Percentiles rank a stretch among this genome's conserved stretches.
Evolutionary conservation across 345 rosid genomes (phyloP).

Genomic region (Lepidium africanum): DNA sequence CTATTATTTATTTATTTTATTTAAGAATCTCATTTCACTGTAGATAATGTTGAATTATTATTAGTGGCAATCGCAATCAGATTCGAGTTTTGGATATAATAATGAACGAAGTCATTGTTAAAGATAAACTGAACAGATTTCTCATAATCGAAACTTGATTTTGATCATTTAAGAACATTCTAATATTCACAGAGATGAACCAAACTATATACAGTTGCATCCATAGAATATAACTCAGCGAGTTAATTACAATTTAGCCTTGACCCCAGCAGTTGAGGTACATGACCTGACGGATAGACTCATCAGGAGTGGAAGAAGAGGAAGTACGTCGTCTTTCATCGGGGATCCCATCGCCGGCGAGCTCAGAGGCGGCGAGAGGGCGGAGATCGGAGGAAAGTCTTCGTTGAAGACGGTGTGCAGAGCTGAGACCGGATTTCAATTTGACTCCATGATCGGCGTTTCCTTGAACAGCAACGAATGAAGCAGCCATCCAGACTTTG

Average conservation of each 20-base stretch:
- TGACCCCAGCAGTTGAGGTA: conserved; percentile 91
- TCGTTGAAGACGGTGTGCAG: conserved; percentile 43
- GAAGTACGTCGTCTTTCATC: conserved; percentile 20
- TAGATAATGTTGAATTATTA: conserved; percentile 18
- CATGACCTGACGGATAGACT: conserved; percentile 74
- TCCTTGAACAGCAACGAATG: conserved; percentile 58
- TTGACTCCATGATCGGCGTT: conserved; percentile 53
- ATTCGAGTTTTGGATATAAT: too few species aligned
- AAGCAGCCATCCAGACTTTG: conserved; percentile 71
- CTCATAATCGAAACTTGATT: not conserved
- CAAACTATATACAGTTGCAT: conserved; percentile 14
- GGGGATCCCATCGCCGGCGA: conserved; percentile 13
- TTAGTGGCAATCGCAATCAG: not conserved
- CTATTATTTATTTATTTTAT: not conserved
- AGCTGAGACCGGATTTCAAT: conserved; percentile 38
- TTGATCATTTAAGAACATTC: not conserved
- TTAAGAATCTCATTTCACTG: not conserved
- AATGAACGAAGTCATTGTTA: not conserved
- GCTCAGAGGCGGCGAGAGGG: conserved; percentile 39
- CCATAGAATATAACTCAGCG: not conserved
- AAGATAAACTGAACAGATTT: conserved; percentile 1
- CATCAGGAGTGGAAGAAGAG: conserved; percentile 44
- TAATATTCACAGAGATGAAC: conserved; percentile 1
- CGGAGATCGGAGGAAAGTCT: conserved; percentile 46
- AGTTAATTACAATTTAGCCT: conserved; percentile 21